phyloP scores from a whole-genome alignment of 2,329 filamentous ascomycete genomes.

The Ophiocordyceps camponoti-floridani region DNA sequence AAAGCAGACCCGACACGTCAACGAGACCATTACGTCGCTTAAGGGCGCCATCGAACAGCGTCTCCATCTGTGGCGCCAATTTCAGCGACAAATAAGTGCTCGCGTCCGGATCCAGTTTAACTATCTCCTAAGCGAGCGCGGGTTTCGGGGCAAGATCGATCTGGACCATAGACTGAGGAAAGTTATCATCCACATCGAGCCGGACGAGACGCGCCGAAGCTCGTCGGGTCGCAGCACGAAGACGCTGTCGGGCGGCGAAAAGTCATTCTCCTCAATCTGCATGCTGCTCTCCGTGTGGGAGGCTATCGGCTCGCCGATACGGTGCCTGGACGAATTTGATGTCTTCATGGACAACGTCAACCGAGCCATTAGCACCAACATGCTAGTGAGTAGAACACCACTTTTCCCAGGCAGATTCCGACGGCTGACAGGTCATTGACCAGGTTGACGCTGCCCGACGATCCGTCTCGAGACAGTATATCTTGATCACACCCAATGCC shows the following conservation, averaged over 20 bases:
- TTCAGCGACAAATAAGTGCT: slow-evolving; percentile 73
- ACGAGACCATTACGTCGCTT: slow-evolving; percentile 24
- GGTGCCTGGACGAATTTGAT: slow-evolving; percentile 94
- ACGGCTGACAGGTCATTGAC: neutral
- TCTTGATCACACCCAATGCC: slow-evolving; percentile 87
- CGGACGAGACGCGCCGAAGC: slow-evolving; percentile 49
- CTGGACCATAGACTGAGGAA: slow-evolving; percentile 60
- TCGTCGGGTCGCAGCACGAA: slow-evolving; percentile 66
- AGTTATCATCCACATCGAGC: slow-evolving; percentile 62
- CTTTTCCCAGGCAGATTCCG: neutral
- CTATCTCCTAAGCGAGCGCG: slow-evolving; percentile 75
- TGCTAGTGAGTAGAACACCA: slow-evolving; percentile 49
- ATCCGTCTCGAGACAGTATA: slow-evolving; percentile 81
- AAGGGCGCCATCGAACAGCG: slow-evolving; percentile 49
- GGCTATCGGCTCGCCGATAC: slow-evolving; percentile 87
- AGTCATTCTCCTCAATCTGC: slow-evolving; percentile 95
- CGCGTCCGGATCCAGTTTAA: slow-evolving; percentile 72
- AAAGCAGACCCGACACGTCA: slow-evolving; percentile 20
- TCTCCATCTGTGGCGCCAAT: slow-evolving; percentile 58
- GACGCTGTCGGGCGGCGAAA: slow-evolving; percentile 88
- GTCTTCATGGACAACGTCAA: slow-evolving; percentile 99
- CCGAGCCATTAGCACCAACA: slow-evolving; percentile 76
- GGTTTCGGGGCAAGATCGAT: slow-evolving; percentile 66
- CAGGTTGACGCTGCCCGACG: slow-evolving; percentile 74
- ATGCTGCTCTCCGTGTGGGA: slow-evolving; percentile 89